These are phyloP conservation scores for Mangifera indica DNA, from an alignment of 345 rosid genomes.

Conservation along the genomic window DNA sequence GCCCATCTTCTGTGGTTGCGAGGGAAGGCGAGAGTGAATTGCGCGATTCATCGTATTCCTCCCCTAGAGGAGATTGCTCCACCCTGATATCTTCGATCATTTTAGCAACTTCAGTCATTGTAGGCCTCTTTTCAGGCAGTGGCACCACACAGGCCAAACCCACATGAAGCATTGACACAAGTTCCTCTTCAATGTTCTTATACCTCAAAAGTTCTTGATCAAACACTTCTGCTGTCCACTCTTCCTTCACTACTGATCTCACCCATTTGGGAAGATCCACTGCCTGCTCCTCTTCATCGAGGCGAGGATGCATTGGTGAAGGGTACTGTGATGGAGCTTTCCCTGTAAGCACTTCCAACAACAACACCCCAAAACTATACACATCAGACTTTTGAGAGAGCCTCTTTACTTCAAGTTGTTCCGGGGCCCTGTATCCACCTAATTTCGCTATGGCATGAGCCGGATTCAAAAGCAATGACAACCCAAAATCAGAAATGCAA, in stretches of 20 bases:
- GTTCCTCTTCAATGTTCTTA: slow-evolving; percentile 90
- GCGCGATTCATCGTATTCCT: slow-evolving; percentile 88
- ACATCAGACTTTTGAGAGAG: slow-evolving; percentile 89
- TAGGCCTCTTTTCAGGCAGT: slow-evolving; percentile 80
- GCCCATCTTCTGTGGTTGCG: slow-evolving; percentile 82
- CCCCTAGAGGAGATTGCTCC: slow-evolving; percentile 93
- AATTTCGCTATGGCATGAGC: slow-evolving; percentile 79
- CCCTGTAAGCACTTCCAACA: slow-evolving; percentile 85
- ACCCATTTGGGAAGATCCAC: slow-evolving; percentile 94
- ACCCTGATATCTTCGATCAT: slow-evolving; percentile 90
- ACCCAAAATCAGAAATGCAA: slow-evolving; percentile 79
- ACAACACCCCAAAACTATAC: slow-evolving; percentile 80
- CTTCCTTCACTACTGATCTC: slow-evolving; percentile 89
- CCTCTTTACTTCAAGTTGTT: slow-evolving; percentile 72
- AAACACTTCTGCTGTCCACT: slow-evolving; percentile 97
- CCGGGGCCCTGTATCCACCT: slow-evolving; percentile 97
- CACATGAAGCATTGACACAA: slow-evolving; percentile 88
- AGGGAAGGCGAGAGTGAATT: slow-evolving; percentile 85
- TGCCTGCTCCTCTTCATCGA: slow-evolving; percentile 54
- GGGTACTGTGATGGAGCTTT: slow-evolving; percentile 71
- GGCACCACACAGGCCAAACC: slow-evolving; percentile 76
- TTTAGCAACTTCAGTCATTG: slow-evolving; percentile 77
- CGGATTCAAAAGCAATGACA: slow-evolving; percentile 79
- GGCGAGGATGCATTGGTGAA: slow-evolving; percentile 61
- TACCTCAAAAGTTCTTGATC: slow-evolving; percentile 93